Evolutionary conservation across 169 alveolate species (phyloP).

Genomic region (Eimeria tenella): DNA sequence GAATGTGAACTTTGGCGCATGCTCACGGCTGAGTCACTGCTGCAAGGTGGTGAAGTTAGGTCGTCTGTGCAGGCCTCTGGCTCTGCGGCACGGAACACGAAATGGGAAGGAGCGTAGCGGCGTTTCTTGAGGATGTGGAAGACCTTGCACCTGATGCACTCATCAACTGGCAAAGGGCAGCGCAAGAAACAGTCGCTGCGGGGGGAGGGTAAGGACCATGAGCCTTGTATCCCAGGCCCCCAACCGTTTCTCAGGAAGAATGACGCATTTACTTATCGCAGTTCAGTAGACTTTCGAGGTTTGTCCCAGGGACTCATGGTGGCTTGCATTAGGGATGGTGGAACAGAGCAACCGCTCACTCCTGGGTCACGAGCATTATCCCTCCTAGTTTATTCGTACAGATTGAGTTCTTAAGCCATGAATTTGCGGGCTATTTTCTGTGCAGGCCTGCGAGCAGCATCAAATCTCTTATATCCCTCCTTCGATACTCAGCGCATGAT

Average conservation of each 20-base stretch:
- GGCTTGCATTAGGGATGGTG: neutral
- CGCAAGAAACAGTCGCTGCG: conserved; percentile 53
- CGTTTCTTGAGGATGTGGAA: conserved; percentile 75
- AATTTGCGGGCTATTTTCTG: conserved; percentile 55
- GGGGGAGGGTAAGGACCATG: conserved; percentile 63
- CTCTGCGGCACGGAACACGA: conserved; percentile 64
- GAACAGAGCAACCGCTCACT: neutral
- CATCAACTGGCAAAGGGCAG: conserved; percentile 77
- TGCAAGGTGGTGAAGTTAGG: neutral
- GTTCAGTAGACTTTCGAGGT: too few species aligned
- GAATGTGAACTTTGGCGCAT: too few species aligned
- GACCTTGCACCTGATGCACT: conserved; percentile 79
- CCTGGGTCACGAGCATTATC: neutral
- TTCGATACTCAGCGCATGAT: conserved; percentile 86
- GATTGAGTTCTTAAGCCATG: conserved; percentile 55
- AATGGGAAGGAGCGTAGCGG: conserved; percentile 67
- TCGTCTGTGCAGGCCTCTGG: conserved; percentile 65
- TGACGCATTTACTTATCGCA: too few species aligned
- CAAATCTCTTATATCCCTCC: conserved; percentile 82
- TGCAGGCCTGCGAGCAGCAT: conserved; percentile 82
- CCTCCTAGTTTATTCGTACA: conserved; percentile 27
- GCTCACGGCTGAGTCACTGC: neutral
- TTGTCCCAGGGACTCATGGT: too few species aligned
- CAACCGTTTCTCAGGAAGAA: too few species aligned
- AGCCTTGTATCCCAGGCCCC: too few species aligned